Percentiles rank a stretch among this genome's conserved stretches.
These are phyloP conservation scores for Nemania abortiva DNA, from an alignment of 2,329 filamentous ascomycete species.

Conservation along the genomic window DNA sequence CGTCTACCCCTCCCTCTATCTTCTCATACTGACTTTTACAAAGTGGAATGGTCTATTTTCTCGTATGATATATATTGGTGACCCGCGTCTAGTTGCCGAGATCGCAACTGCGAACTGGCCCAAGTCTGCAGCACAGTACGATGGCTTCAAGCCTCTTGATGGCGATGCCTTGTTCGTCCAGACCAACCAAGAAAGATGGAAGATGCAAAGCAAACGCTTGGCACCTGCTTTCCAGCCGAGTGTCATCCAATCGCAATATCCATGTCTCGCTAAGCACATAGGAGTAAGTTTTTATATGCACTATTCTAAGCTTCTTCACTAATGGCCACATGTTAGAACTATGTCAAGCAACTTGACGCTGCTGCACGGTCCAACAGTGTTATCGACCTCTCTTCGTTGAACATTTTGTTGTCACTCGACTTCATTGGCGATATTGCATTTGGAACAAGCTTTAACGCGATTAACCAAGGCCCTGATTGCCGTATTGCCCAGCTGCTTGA, in stretches of 20 bases:
- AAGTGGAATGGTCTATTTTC: slow-evolving; percentile 38
- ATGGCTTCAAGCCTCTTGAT: slow-evolving; percentile 34
- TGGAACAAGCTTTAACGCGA: slow-evolving; percentile 34
- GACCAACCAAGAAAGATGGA: slow-evolving; percentile 33
- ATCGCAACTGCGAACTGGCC: slow-evolving; percentile 36
- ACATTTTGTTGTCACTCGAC: slow-evolving; percentile 35
- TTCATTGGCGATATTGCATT: slow-evolving; percentile 39
- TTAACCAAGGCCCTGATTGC: slow-evolving; percentile 33
- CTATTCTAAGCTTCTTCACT: neutral
- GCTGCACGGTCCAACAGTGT: slow-evolving; percentile 19
- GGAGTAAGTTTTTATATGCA: slow-evolving; percentile 5
- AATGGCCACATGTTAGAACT: slow-evolving; percentile 15
- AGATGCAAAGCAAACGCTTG: slow-evolving; percentile 36
- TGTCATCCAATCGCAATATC: slow-evolving; percentile 33
- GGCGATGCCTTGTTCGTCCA: slow-evolving; percentile 34
- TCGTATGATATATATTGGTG: slow-evolving; percentile 35
- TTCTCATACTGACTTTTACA: neutral
- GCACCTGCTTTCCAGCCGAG: slow-evolving; percentile 34
- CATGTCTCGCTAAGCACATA: slow-evolving; percentile 30
- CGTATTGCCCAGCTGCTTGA: slow-evolving; percentile 37
- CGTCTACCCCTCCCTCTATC: neutral
- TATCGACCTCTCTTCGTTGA: slow-evolving; percentile 30
- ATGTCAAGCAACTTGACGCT: slow-evolving; percentile 28
- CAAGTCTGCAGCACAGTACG: slow-evolving; percentile 32
- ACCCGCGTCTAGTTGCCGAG: slow-evolving; percentile 29